Evolutionary conservation across 192 early-diverging fungal species (phyloP), one percentile per base, ranked within the genome.

Genomic region (Podila clonocystis): DNA sequence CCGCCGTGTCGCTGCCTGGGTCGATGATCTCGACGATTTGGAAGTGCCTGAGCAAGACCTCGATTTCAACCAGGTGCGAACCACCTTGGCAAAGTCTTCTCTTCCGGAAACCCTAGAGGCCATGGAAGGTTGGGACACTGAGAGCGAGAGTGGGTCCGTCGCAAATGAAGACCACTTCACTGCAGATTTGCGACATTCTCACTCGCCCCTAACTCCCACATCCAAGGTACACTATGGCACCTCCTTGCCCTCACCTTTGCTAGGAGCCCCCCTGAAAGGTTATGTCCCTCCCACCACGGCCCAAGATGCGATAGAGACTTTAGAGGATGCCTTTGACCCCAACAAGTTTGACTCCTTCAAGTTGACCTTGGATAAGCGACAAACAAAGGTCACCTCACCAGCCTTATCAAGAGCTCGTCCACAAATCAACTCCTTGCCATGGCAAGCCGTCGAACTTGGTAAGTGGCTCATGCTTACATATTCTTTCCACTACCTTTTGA

Each of bases 1-100:
- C 69, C 71, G 65, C 30, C 76, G 70, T n/a, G 76, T 79, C 20
- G 61, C 65, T 20, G 70, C 64, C n/a, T 79, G 70, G 69, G 76
- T 72, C 28, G 76, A 79, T n/a, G 76, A 79, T 29, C 61, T 72
- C 13, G 76, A 79, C n/a, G 76, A 68, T 24, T 38, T 79, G 26
- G 69, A 72, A 29, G 65, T 79, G 3, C 76, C 76, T 34, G 76
- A 79, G 30, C 55, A 72, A 41, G 76, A 79, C 30, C 34, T 79
- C n/a, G 28, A 71, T 36, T 72, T 72, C 34, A 79, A 62, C 22
- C 69, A 72, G 5, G 70, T 79, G 13, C 64, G 76, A 4, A 62
- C 75, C 22, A 70, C 29, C 9, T 65, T 79, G 11, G 69, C 57
- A 63, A 79, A 79, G 55, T 68, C 70, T 2, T 26, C n/a, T 2